Conservation (phyloP, 306 rosid species). For the Lathyrus tuberosus region DNA sequence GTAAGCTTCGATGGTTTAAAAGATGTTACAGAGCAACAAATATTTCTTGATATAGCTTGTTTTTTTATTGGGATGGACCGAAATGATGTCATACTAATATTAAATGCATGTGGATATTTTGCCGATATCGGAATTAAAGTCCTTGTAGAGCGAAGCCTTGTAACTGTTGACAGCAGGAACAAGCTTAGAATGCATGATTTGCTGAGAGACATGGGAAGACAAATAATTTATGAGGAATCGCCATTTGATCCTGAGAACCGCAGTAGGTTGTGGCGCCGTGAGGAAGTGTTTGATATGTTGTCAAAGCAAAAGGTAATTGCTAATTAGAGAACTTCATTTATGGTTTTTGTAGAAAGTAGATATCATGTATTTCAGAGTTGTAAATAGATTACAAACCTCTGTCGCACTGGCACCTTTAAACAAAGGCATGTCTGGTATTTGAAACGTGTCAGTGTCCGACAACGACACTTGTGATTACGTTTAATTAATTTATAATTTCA, state of each 20-base stretch:
- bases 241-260: constrained; percentile 10
- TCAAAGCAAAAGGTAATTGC: constrained; percentile 1
- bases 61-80: too few species aligned
- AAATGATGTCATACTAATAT: too few species aligned
- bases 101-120: too few species aligned
- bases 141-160: constrained; percentile 15
- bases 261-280: constrained; percentile 20
- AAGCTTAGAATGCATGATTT: constrained; percentile 37
- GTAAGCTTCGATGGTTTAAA: constrained; percentile 19
- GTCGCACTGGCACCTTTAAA: too few species aligned
- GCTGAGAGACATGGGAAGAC: constrained; percentile 34
- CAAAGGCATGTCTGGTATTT: too few species aligned
- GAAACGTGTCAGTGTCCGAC: too few species aligned
- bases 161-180: constrained; percentile 7
- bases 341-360: neutral
- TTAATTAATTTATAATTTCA: too few species aligned
- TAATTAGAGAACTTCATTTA: neutral
- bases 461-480: too few species aligned
- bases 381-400: too few species aligned
- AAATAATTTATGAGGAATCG: constrained; percentile 9
- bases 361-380: too few species aligned
- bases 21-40: neutral
- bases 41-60: too few species aligned
- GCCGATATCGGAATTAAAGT: constrained; percentile 8
- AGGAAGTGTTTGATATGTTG: constrained; percentile 16